These are phyloP conservation scores for Vicia faba DNA, from an alignment of 306 rosid species.

Conservation along the genomic window DNA sequence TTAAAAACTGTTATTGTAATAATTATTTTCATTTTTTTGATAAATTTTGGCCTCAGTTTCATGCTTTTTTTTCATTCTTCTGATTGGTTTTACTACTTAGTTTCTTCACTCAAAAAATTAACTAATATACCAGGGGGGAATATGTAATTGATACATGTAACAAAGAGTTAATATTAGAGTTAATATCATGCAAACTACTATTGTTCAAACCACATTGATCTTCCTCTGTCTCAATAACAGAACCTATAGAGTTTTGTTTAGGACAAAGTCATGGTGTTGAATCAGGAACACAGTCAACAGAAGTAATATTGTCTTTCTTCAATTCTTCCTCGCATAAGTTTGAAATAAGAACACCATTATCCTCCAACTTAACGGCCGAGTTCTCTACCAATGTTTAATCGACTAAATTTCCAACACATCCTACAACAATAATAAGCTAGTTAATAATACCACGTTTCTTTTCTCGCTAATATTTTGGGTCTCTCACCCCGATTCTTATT, in stretches of 20 bases:
- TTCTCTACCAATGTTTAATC: slow-evolving; percentile 48
- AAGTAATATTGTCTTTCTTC: slow-evolving; percentile 41
- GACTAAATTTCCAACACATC: not conserved
- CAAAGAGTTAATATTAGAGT: too few relatives aligned
- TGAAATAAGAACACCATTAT: slow-evolving; percentile 38
- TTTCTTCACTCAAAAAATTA: not conserved
- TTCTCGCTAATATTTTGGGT: slow-evolving; percentile 2
- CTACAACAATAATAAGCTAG: slow-evolving; percentile 7
- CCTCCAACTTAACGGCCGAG: slow-evolving; percentile 53
- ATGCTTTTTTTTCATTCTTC: too few relatives aligned
- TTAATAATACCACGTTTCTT: slow-evolving; percentile 19
- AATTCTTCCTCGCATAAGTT: slow-evolving; percentile 38
- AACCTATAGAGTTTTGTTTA: slow-evolving; percentile 38
- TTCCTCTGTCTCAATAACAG: slow-evolving; percentile 40
- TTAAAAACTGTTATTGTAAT: not conserved
- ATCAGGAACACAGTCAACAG: slow-evolving; percentile 44
- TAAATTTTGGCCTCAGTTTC: not conserved
- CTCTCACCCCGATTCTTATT: slow-evolving; percentile 90
- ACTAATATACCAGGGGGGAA: slow-evolving; percentile 63
- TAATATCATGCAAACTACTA: slow-evolving; percentile 36
- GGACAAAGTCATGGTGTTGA: slow-evolving; percentile 44
- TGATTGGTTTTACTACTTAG: not conserved
- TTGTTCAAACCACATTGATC: slow-evolving; percentile 35
- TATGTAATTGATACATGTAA: slow-evolving; percentile 67
- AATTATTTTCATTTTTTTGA: not conserved